Evolutionary conservation across 129 eudicot species (phyloP), one percentile per base, ranked within the genome.

Genomic region (Scalesia atractyloides): DNA sequence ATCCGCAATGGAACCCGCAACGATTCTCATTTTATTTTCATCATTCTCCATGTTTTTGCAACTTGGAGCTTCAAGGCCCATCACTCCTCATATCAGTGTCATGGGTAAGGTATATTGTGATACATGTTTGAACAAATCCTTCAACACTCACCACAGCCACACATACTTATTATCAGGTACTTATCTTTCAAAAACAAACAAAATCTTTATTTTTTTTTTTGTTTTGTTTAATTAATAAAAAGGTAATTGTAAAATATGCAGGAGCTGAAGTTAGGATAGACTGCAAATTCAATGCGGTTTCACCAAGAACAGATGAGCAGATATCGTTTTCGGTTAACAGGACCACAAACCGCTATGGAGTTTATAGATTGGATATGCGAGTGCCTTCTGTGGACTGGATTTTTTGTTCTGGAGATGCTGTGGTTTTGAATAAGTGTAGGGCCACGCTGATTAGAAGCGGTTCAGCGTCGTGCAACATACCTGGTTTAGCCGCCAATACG

Each of bases 21-120:
- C 54, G 17, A 34, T 68, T 41, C n/a, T 69, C 54, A 6, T 61
- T 22, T 14, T 77, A n/a, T 11, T 77, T 37, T 62, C 52, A 39
- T 9, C 72, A 47, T 5, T 70, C 44, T 69, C 20, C 70, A 73
- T 51, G 79, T 66, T 76, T 67, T 16, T 60, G 22, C 86, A 75
- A 70, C 79, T 80, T 75, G 89, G 61, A 59, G 64, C 76, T 69
- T 24, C 76, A 54, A 89, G 75, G 71, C 65, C 83, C 14, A 53
- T 19, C 26, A 19, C 37, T 48, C 81, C 81, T 34, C 92, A 82
- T 73, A 85, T 92, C 77, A 85, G 88, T 63, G 95, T 92, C 36
- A 89, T 89, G 95, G 96, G 96, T 41, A 85, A 82, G 72, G 96
- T 92, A 39, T 89, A 84, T 47, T 93, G 96, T 82, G 98, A 93